phyloP scores from a whole-genome alignment of 1,284 basidiomycete genomes.

The Cutaneotrichosporon sp. region DNA sequence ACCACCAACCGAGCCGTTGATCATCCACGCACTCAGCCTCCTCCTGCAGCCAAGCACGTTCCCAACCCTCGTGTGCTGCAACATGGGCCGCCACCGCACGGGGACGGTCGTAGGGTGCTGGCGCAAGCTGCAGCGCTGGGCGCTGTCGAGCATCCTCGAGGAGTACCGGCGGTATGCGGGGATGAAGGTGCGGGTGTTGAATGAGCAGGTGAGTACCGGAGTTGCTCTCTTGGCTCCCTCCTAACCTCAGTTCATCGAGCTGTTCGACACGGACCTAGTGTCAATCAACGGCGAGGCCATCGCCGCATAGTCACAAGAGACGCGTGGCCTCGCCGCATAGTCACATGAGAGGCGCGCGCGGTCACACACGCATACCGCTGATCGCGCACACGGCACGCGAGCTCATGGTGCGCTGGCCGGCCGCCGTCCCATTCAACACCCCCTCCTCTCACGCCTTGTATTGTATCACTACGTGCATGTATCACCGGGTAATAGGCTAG shows the following conservation, averaged over 20 bases:
- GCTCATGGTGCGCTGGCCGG: too few relatives aligned
- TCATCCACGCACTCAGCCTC: slow-evolving; percentile 58
- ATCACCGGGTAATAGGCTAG: slow-evolving; percentile 13
- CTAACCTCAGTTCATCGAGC: slow-evolving; percentile 58
- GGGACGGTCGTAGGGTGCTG: slow-evolving; percentile 60
- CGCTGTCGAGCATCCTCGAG: slow-evolving; percentile 57
- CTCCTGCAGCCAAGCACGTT: slow-evolving; percentile 57
- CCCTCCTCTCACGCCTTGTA: neutral
- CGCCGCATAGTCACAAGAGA: neutral
- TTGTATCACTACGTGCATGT: slow-evolving; percentile 10
- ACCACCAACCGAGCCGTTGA: slow-evolving; percentile 56
- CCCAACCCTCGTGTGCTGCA: slow-evolving; percentile 59
- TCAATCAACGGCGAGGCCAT: slow-evolving; percentile 35
- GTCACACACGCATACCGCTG: neutral
- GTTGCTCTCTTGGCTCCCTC: neutral
- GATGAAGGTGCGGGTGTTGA: slow-evolving; percentile 58
- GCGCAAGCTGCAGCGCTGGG: slow-evolving; percentile 56
- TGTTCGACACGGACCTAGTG: slow-evolving; percentile 59
- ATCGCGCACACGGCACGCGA: neutral
- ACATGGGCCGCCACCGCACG: slow-evolving; percentile 58
- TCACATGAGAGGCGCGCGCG: neutral
- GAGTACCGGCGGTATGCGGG: slow-evolving; percentile 59
- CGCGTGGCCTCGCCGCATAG: too few relatives aligned
- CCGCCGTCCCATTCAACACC: neutral
- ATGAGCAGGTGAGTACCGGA: slow-evolving; percentile 55